Percentiles rank a stretch among this genome's conserved stretches.
phyloP scores from a whole-genome alignment of 192 early-diverging fungal genomes.

The Thoreauomyces humboldtii region DNA sequence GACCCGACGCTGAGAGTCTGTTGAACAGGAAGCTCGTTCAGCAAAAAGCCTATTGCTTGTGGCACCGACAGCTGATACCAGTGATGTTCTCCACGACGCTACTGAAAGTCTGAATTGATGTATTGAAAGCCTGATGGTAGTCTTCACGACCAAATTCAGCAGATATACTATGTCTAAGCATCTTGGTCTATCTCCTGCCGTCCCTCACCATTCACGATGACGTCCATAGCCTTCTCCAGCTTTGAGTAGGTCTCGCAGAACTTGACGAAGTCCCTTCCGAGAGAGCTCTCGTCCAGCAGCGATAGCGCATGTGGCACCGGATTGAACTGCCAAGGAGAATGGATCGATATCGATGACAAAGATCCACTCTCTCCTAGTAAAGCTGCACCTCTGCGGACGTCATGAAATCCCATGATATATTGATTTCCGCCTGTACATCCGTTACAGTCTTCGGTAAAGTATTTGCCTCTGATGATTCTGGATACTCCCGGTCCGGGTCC shows the following conservation, averaged over 20 bases:
- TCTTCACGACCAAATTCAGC: slow-evolving; percentile 29
- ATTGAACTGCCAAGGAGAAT: slow-evolving; percentile 47
- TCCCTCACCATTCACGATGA: slow-evolving; percentile 55
- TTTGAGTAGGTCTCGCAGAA: slow-evolving; percentile 43
- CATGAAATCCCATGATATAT: slow-evolving; percentile 56
- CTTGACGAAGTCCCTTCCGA: slow-evolving; percentile 45
- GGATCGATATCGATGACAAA: background rate
- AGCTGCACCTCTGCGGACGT: slow-evolving; percentile 36
- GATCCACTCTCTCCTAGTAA: background rate
- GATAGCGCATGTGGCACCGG: slow-evolving; percentile 53
- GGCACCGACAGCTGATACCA: slow-evolving; percentile 27
- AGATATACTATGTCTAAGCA: background rate
- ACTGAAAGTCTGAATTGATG: slow-evolving; percentile 56
- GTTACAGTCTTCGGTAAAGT: slow-evolving; percentile 43
- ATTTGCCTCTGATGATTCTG: slow-evolving; percentile 21
- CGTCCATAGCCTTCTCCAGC: slow-evolving; percentile 55
- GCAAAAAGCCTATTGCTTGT: background rate
- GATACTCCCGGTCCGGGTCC: slow-evolving; percentile 3
- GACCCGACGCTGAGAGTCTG: slow-evolving; percentile 44
- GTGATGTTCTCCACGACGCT: slow-evolving; percentile 55
- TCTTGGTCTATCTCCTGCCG: background rate
- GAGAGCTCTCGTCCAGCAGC: slow-evolving; percentile 50
- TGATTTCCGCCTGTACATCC: slow-evolving; percentile 41
- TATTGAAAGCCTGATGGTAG: slow-evolving; percentile 60
- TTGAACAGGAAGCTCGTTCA: background rate